phyloP scores from a whole-genome alignment of 805 yeast species.

The Saturnispora diversa region DNA sequence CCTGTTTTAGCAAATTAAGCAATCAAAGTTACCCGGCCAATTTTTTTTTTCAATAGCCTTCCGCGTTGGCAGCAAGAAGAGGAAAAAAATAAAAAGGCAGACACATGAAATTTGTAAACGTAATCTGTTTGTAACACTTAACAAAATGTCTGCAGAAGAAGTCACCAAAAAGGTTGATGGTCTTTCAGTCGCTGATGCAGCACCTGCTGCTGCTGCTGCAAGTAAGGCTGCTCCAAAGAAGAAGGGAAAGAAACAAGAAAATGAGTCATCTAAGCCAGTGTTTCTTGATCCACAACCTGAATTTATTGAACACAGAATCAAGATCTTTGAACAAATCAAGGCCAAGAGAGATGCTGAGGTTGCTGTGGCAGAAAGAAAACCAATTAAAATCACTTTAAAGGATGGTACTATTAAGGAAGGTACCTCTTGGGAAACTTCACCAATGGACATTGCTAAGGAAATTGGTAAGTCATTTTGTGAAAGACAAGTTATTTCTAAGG shows the following conservation, averaged over 20 bases:
- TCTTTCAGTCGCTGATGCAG: slow-evolving; percentile 30
- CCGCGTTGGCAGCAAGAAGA: no score
- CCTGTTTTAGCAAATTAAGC: not conserved
- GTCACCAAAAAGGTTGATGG: slow-evolving; percentile 42
- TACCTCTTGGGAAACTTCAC: slow-evolving; percentile 82
- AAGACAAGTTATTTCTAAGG: slow-evolving; percentile 84
- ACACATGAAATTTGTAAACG: not conserved
- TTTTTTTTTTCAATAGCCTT: not conserved
- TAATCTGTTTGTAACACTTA: no score
- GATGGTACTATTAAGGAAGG: slow-evolving; percentile 80
- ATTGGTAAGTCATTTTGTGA: slow-evolving; percentile 86
- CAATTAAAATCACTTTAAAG: slow-evolving; percentile 73
- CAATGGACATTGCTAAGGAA: slow-evolving; percentile 72
- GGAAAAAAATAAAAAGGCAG: not conserved
- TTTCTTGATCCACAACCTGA: slow-evolving; percentile 71
- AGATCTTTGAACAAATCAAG: slow-evolving; percentile 72
- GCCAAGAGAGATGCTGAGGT: slow-evolving; percentile 66
- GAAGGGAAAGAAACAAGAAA: slow-evolving; percentile 28
- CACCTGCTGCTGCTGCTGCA: slow-evolving; percentile 6
- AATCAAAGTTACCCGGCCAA: slow-evolving; percentile 10
- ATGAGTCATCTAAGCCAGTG: slow-evolving; percentile 34
- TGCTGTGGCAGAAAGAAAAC: slow-evolving; percentile 47
- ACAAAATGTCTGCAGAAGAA: slow-evolving; percentile 30
- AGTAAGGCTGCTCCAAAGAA: slow-evolving; percentile 18
- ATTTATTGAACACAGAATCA: slow-evolving; percentile 71